Evolutionary conservation across 202 grass and related monocot species (phyloP).

Genomic region (Cymbopogon flexuosus): DNA sequence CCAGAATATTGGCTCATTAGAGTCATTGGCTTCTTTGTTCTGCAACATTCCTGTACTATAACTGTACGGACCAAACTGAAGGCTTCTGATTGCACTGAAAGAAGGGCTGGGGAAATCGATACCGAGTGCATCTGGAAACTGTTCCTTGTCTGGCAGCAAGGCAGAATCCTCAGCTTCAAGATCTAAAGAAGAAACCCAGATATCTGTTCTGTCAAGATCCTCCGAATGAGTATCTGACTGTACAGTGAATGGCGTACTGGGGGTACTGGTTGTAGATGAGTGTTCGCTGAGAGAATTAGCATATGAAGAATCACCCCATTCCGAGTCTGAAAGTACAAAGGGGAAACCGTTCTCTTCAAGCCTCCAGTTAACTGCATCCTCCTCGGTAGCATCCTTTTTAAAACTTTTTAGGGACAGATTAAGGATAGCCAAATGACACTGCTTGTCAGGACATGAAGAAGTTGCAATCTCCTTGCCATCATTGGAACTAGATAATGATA

Average conservation of each 20-base stretch:
- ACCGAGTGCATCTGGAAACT: constrained; percentile 30
- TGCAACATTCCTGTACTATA: background rate
- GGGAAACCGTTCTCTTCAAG: constrained; percentile 19
- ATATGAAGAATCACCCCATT: constrained; percentile 28
- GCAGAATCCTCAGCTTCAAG: constrained; percentile 53
- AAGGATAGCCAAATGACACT: background rate
- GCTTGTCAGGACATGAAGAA: constrained; percentile 3
- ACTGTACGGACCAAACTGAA: constrained; percentile 1
- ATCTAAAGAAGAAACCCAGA: constrained; percentile 58
- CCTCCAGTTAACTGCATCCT: constrained; percentile 3
- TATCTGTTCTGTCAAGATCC: constrained; percentile 51
- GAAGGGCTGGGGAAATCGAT: constrained; percentile 56
- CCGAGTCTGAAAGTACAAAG: constrained; percentile 10
- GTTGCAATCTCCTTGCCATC: constrained; percentile 8
- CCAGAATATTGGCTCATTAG: constrained; percentile 63
- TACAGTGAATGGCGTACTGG: constrained; percentile 17
- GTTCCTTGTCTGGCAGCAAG: constrained; percentile 46
- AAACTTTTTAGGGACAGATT: background rate
- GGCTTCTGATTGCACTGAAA: constrained; percentile 37
- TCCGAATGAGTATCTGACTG: constrained; percentile 24
- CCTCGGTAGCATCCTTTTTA: constrained; percentile 5
- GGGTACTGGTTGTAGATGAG: constrained; percentile 21
- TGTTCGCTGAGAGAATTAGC: constrained; percentile 19
- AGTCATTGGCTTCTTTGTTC: constrained; percentile 12
- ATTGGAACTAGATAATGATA: constrained; percentile 23